Evolutionary conservation across 1,284 basidiomycete genomes (phyloP).

Genomic region (Salmacisia buchloeana): DNA sequence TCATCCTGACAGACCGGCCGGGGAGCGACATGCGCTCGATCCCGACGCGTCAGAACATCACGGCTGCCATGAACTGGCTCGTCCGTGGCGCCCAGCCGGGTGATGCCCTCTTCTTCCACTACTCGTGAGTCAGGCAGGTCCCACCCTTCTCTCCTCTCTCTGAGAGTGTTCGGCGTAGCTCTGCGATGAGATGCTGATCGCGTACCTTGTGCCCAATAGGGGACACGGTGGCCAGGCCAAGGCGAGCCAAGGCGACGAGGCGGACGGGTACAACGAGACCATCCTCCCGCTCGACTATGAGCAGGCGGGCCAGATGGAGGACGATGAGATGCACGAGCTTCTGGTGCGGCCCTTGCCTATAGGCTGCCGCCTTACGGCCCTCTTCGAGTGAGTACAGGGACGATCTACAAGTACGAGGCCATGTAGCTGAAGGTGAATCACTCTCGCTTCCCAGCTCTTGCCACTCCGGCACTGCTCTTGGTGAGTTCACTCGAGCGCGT

Average conservation of each 20-base stretch:
- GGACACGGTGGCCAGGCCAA: slow-evolving; percentile 50
- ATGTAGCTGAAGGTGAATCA: not conserved
- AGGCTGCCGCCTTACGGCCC: slow-evolving; percentile 38
- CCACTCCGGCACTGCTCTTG: slow-evolving; percentile 47
- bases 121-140: slow-evolving; percentile 6
- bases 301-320: slow-evolving; percentile 45
- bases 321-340: slow-evolving; percentile 49
- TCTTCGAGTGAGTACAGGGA: slow-evolving; percentile 21
- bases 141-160: not conserved
- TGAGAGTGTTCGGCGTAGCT: too few species aligned
- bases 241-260: slow-evolving; percentile 46
- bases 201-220: slow-evolving; percentile 12
- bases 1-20: slow-evolving; percentile 45
- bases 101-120: slow-evolving; percentile 51
- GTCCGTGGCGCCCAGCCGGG: slow-evolving; percentile 41
- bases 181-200: not conserved
- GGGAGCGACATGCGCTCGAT: slow-evolving; percentile 36
- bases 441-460: slow-evolving; percentile 30
- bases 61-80: slow-evolving; percentile 50
- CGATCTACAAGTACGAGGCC: not conserved
- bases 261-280: slow-evolving; percentile 50
- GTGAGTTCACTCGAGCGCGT: not conserved
- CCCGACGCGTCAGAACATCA: slow-evolving; percentile 49
- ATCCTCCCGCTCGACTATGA: slow-evolving; percentile 49
- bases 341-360: slow-evolving; percentile 46